phyloP scores from a whole-genome alignment of 164 flowering plant genomes.

The Houttuynia cordata region DNA sequence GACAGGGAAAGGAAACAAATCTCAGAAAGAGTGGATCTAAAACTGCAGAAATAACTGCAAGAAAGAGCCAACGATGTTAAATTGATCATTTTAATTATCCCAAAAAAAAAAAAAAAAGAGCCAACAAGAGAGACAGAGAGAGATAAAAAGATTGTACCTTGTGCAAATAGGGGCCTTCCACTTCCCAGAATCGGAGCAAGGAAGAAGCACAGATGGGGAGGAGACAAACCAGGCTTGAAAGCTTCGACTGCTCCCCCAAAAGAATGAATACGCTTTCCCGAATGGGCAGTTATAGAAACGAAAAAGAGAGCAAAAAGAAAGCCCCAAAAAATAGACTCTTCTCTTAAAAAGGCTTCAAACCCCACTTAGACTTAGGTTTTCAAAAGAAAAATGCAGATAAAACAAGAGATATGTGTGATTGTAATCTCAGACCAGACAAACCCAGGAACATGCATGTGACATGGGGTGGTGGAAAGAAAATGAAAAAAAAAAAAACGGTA shows the following conservation, averaged over 20 bases:
- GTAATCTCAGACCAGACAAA: constrained; percentile 47
- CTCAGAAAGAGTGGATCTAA: background rate
- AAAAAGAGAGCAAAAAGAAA: too few relatives aligned
- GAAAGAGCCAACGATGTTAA: too few relatives aligned
- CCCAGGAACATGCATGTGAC: constrained; percentile 41
- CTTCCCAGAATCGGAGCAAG: too few relatives aligned
- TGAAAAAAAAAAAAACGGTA: background rate
- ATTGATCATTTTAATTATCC: too few relatives aligned
- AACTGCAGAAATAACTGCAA: constrained; percentile 8
- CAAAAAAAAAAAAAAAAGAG: background rate
- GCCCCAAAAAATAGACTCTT: background rate
- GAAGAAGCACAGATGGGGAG: background rate
- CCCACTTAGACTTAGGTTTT: constrained; percentile 11
- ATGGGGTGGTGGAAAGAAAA: background rate
- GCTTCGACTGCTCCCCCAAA: too few relatives aligned
- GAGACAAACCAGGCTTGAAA: background rate
- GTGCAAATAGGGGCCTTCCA: background rate
- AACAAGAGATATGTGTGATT: constrained; percentile 33
- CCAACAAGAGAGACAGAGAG: background rate
- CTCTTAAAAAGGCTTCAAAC: constrained; percentile 10
- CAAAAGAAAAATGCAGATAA: constrained; percentile 5
- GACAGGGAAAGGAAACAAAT: too few relatives aligned
- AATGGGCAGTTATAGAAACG: too few relatives aligned
- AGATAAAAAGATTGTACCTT: background rate
- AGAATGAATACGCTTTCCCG: too few relatives aligned